phyloP scores from a whole-genome alignment of 2,329 filamentous ascomycete genomes.

The Trichophyton rubrum region DNA sequence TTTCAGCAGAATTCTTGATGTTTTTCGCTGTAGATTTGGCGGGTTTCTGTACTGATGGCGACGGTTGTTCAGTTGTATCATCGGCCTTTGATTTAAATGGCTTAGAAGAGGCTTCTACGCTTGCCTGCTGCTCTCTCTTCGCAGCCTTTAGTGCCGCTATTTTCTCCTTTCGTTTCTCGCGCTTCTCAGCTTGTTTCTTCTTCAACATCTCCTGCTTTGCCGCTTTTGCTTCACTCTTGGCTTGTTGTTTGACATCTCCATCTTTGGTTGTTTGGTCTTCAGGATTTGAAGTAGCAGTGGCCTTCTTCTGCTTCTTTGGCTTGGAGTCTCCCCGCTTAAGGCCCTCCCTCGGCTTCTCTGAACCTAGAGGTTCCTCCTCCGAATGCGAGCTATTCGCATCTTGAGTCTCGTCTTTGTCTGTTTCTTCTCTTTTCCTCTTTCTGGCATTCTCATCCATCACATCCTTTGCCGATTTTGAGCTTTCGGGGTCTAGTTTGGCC shows the following conservation, averaged over 20 bases:
- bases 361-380: slow-evolving; percentile 34
- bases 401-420: slow-evolving; percentile 39
- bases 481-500: slow-evolving; percentile 83
- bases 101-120: slow-evolving; percentile 12
- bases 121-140: background rate
- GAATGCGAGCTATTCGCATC: slow-evolving; percentile 28
- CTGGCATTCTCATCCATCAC: slow-evolving; percentile 73
- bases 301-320: slow-evolving; percentile 43
- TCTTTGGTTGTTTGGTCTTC: slow-evolving; percentile 13
- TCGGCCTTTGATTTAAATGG: slow-evolving; percentile 15
- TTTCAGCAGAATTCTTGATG: slow-evolving; percentile 14
- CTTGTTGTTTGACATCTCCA: background rate
- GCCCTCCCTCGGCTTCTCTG: slow-evolving; percentile 48
- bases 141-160: slow-evolving; percentile 12
- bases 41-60: background rate
- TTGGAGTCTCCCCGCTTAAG: slow-evolving; percentile 38
- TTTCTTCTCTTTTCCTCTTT: slow-evolving; percentile 66
- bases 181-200: slow-evolving; percentile 11
- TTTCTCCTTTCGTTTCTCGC: slow-evolving; percentile 14
- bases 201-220: slow-evolving; percentile 18
- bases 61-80: slow-evolving; percentile 14
- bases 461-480: slow-evolving; percentile 82
- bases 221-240: slow-evolving; percentile 8
- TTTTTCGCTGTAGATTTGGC: slow-evolving; percentile 13
- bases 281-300: background rate